Evolutionary conservation across 2,329 filamentous ascomycete genomes (phyloP).

Genomic region (Orbilia quercus): DNA sequence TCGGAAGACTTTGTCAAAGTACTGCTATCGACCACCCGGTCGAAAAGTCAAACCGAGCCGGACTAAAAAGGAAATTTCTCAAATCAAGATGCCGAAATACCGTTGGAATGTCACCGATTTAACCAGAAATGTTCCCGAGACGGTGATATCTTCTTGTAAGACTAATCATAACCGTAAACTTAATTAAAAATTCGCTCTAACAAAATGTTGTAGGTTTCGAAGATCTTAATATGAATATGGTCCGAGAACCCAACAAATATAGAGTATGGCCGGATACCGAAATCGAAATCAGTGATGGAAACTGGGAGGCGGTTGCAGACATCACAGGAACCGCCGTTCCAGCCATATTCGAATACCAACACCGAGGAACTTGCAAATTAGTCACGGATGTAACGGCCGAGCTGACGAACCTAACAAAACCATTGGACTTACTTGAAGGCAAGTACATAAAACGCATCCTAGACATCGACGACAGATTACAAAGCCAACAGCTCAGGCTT

Average conservation of each 20-base stretch:
- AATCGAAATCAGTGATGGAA: conserved; percentile 17
- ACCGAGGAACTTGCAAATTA: conserved; percentile 38
- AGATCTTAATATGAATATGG: conserved; percentile 38
- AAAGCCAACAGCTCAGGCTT: conserved; percentile 28
- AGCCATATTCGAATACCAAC: conserved; percentile 47
- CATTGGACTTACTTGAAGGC: conserved; percentile 8
- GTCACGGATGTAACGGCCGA: conserved; percentile 22
- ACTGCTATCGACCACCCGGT: conserved; percentile 33
- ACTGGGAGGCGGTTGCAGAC: conserved; percentile 45
- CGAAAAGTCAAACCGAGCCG: conserved; percentile 23
- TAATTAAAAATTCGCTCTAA: too few relatives aligned
- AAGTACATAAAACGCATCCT: conserved; percentile 23
- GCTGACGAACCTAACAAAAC: neutral
- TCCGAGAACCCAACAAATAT: conserved; percentile 22
- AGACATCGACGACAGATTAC: conserved; percentile 29
- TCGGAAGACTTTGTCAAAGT: conserved; percentile 31
- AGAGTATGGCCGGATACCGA: conserved; percentile 28
- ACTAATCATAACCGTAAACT: neutral
- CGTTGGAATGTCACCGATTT: conserved; percentile 49
- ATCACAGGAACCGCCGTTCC: conserved; percentile 56
- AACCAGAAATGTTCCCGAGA: conserved; percentile 48
- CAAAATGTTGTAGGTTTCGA: conserved; percentile 33
- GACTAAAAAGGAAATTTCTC: conserved; percentile 31
- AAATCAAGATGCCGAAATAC: conserved; percentile 32
- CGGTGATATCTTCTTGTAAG: conserved; percentile 48